phyloP scores from a whole-genome alignment of 305 asterid genomes.

The Fraxinus latifolia region DNA sequence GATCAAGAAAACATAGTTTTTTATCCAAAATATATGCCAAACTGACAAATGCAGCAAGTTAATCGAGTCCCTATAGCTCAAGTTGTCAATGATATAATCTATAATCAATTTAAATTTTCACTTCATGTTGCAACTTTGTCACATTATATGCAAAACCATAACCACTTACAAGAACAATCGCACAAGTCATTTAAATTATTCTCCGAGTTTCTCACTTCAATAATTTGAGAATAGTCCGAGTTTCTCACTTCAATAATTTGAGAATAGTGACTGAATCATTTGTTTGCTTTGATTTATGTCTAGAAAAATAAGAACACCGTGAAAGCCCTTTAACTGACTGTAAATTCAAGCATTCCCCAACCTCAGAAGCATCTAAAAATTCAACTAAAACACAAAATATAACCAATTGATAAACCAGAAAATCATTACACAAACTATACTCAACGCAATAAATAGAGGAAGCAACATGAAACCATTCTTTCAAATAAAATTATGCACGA shows the following conservation, averaged over 20 bases:
- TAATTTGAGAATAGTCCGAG: not conserved
- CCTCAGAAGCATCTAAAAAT: not conserved
- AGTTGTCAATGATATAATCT: not conserved
- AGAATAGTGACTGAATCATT: not conserved
- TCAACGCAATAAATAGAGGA: constrained; percentile 14
- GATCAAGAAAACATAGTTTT: not conserved
- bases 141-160: not conserved
- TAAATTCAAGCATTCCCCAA: not conserved
- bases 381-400: not conserved
- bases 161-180: not conserved
- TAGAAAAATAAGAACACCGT: not conserved
- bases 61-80: not conserved
- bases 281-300: not conserved
- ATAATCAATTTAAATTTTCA: not conserved
- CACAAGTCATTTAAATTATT: not conserved
- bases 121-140: not conserved
- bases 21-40: not conserved
- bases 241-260: not conserved
- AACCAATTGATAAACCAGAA: not conserved
- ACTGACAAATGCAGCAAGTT: not conserved
- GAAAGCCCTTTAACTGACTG: not conserved
- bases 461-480: not conserved
- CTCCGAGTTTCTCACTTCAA: not conserved
- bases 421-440: not conserved
- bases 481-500: not conserved